These are phyloP conservation scores for Sphagnum contortum DNA, from an alignment of 225 moss, liverwort and hornwort species.

Conservation along the genomic window DNA sequence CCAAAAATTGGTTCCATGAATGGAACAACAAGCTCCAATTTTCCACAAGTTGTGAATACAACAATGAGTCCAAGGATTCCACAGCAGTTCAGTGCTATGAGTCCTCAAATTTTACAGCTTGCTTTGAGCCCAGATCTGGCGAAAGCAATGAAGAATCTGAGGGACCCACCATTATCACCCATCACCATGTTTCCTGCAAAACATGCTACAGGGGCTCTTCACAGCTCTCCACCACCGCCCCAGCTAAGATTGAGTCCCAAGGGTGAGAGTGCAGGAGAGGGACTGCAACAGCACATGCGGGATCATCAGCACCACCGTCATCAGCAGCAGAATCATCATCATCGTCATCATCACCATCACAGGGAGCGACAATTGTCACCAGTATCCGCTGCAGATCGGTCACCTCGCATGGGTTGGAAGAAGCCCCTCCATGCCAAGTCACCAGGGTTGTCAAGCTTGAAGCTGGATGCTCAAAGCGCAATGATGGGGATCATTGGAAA, in stretches of 20 bases:
- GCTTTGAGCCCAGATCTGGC: conserved; percentile 10
- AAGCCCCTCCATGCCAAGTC: conserved; percentile 6
- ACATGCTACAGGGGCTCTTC: background rate
- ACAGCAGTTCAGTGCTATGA: conserved; percentile 10
- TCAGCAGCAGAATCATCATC: conserved; percentile 11
- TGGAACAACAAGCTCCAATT: too few relatives aligned
- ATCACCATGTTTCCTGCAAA: conserved; percentile 2
- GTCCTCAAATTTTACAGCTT: conserved; percentile 22
- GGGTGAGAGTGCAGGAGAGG: background rate
- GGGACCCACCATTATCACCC: conserved; percentile 11
- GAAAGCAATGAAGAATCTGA: conserved; percentile 6
- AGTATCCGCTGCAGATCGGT: conserved; percentile 11
- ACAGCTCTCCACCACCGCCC: conserved; percentile 10
- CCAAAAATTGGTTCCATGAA: conserved; percentile 22
- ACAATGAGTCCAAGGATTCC: conserved; percentile 14
- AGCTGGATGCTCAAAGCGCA: conserved; percentile 10
- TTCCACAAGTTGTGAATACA: too few relatives aligned
- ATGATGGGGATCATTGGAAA: conserved; percentile 6
- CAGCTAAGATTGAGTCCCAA: conserved; percentile 5
- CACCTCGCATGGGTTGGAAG: conserved; percentile 12
- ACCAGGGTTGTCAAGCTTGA: conserved; percentile 2
- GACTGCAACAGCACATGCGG: too few relatives aligned
- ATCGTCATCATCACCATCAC: conserved; percentile 7
- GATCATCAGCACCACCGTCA: background rate
- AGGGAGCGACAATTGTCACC: conserved; percentile 5